Conservation (phyloP, 192 early-diverging fungal species). For the Lunasporangiospora selenospora region DNA sequence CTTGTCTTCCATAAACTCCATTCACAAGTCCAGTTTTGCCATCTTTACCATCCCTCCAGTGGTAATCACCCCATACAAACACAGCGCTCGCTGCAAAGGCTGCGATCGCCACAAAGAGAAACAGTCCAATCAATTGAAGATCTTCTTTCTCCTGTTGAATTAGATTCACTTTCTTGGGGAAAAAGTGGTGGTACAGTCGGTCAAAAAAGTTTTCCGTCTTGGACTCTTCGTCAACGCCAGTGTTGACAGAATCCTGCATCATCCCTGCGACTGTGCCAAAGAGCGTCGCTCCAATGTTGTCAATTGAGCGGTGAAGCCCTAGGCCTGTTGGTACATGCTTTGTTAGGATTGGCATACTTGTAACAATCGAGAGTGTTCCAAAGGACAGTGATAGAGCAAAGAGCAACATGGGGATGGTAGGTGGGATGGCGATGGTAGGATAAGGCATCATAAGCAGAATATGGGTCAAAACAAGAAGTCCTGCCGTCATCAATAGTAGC, state of each 20-base stretch:
- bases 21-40: conserved; percentile 44
- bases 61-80: conserved; percentile 48
- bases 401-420: conserved; percentile 48
- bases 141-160: conserved; percentile 29
- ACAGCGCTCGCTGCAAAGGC: conserved; percentile 14
- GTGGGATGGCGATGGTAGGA: conserved; percentile 26
- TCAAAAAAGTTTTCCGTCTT: conserved; percentile 36
- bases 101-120: conserved; percentile 16
- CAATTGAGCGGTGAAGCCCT: conserved; percentile 47
- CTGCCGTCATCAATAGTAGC: conserved; percentile 40
- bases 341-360: conserved; percentile 49
- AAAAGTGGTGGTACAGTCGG: conserved; percentile 36
- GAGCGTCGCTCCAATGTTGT: conserved; percentile 54
- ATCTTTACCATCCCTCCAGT: conserved; percentile 45
- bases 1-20: conserved; percentile 21
- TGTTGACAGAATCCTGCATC: conserved; percentile 30
- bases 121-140: conserved; percentile 30
- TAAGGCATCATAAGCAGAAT: conserved; percentile 22
- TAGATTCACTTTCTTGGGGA: conserved; percentile 22
- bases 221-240: conserved; percentile 5
- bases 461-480: conserved; percentile 30
- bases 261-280: conserved; percentile 48
- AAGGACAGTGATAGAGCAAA: conserved; percentile 46
- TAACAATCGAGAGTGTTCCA: conserved; percentile 49
- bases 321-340: conserved; percentile 53